These are phyloP conservation scores for Solanum dulcamara DNA, from an alignment of 257 asterid species.

Conservation along the genomic window DNA sequence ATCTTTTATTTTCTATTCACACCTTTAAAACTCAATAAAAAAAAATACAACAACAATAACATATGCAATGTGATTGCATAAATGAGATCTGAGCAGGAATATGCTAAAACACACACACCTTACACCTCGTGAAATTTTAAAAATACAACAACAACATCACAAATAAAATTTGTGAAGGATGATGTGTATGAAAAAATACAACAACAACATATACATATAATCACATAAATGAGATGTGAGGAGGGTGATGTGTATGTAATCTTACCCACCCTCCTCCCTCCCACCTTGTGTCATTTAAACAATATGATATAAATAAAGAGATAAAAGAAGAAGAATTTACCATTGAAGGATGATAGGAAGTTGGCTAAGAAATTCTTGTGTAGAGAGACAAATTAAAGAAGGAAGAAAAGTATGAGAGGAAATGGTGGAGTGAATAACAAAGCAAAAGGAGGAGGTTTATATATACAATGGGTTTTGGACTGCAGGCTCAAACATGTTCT, in stretches of 20 bases:
- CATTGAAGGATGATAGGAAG: not conserved
- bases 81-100: not conserved
- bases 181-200: no score
- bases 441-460: not conserved
- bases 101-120: no score
- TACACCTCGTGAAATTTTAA: not conserved
- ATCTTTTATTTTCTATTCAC: no score
- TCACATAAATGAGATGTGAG: not conserved
- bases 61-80: not conserved
- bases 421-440: not conserved
- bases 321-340: not conserved
- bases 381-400: not conserved
- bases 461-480: not conserved
- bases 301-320: not conserved
- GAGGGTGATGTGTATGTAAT: not conserved
- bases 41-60: not conserved
- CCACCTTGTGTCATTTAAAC: fast-evolving
- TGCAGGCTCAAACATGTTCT: no score
- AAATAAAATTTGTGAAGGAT: no score
- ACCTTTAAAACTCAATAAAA: no score
- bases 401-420: not conserved
- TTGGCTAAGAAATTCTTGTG: not conserved
- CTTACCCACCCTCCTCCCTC: no score
- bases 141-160: not conserved
- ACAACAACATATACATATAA: no score